These are phyloP conservation scores for Diaporthe vexans DNA, from an alignment of 2,329 filamentous ascomycete genomes.

Conservation along the genomic window DNA sequence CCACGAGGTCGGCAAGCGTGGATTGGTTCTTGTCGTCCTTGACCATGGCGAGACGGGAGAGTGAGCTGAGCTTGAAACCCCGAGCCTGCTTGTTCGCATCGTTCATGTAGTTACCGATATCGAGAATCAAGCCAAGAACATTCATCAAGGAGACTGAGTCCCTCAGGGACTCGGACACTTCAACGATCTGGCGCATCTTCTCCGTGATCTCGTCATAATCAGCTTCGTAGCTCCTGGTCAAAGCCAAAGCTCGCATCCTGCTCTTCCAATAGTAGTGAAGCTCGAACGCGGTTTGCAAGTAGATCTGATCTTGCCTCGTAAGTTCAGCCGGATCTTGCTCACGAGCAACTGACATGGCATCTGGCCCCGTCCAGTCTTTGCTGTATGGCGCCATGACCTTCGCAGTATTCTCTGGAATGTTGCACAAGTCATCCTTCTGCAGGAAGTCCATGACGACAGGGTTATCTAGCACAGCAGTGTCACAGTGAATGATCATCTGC, in stretches of 20 bases:
- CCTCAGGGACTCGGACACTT: slow-evolving; percentile 88
- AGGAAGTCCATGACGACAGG: slow-evolving; percentile 96
- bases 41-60: slow-evolving; percentile 94
- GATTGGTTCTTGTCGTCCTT: slow-evolving; percentile 99
- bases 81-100: slow-evolving; percentile 98
- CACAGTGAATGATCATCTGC: slow-evolving; percentile 95
- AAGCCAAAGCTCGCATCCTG: slow-evolving; percentile 88
- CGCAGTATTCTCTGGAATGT: slow-evolving; percentile 88
- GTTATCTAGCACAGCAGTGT: slow-evolving; percentile 89
- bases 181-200: slow-evolving; percentile 88
- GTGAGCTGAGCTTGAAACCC: slow-evolving; percentile 97
- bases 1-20: slow-evolving; percentile 94
- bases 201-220: slow-evolving; percentile 94
- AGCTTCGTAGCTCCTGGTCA: slow-evolving; percentile 85
- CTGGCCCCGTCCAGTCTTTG: slow-evolving; percentile 94
- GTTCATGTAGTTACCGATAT: slow-evolving; percentile 99
- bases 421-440: slow-evolving; percentile 92
- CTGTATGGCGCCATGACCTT: slow-evolving; percentile 96
- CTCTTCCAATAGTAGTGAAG: slow-evolving; percentile 99
- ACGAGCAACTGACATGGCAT: slow-evolving; percentile 81
- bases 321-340: slow-evolving; percentile 91
- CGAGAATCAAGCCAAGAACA: slow-evolving; percentile 93
- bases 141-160: slow-evolving; percentile 97
- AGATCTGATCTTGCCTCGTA: slow-evolving; percentile 95
- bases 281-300: slow-evolving; percentile 92